Evolutionary conservation across 495 filamentous ascomycete species (phyloP).

Genomic region (Penicillium desertorum): DNA sequence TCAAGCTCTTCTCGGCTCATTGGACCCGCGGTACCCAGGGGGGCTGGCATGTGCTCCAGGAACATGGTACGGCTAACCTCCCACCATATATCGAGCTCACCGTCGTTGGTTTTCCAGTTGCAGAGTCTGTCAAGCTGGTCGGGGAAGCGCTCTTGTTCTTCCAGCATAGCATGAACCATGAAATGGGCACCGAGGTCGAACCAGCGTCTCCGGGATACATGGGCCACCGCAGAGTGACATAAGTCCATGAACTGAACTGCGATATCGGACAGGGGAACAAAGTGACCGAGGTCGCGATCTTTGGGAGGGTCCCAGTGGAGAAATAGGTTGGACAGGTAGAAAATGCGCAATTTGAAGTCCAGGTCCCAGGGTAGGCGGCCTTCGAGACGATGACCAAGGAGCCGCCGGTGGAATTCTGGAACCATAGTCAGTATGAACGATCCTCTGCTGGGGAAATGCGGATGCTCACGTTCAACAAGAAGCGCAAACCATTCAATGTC

Average conservation of each 20-base stretch:
- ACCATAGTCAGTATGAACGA: not conserved
- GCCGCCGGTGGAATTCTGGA: not conserved
- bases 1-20: constrained; percentile 9
- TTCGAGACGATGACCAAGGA: constrained; percentile 1
- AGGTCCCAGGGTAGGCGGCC: constrained; percentile 26
- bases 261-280: constrained; percentile 39
- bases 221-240: constrained; percentile 35
- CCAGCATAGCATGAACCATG: constrained; percentile 51
- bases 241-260: constrained; percentile 50
- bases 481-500: constrained; percentile 23
- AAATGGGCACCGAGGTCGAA: constrained; percentile 47
- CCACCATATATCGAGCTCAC: constrained; percentile 14
- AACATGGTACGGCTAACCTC: constrained; percentile 14
- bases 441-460: not conserved
- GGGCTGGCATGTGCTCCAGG: constrained; percentile 16
- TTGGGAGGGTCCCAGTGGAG: constrained; percentile 9
- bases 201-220: constrained; percentile 33
- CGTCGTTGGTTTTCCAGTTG: constrained; percentile 26
- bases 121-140: constrained; percentile 30
- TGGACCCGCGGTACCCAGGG: constrained; percentile 8
- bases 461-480: constrained; percentile 25
- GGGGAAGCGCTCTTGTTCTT: constrained; percentile 37
- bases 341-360: constrained; percentile 28
- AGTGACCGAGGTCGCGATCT: not conserved
- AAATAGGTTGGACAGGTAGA: constrained; percentile 22